These are phyloP conservation scores for Colletotrichum phormii DNA, from an alignment of 2,329 filamentous ascomycete species.

Conservation along the genomic window DNA sequence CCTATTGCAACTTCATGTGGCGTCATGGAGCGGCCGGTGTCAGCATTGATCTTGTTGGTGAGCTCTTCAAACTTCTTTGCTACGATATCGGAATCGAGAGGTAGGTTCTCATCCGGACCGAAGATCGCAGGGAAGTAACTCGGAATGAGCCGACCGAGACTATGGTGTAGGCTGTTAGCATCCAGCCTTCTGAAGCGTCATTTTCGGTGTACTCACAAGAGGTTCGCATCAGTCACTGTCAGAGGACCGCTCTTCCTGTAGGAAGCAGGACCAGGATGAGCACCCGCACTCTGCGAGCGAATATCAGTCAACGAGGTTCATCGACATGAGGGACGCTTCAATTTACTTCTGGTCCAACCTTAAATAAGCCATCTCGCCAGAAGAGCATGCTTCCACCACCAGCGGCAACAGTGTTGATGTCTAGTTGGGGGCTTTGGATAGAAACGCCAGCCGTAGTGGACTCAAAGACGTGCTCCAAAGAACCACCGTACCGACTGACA, in stretches of 20 bases:
- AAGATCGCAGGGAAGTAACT: no score
- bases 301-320: no score
- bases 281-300: not conserved
- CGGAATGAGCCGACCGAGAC: slow-evolving; percentile 68
- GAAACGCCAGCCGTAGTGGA: not conserved
- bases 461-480: not conserved
- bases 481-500: not conserved
- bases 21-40: slow-evolving; percentile 77
- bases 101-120: no score
- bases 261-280: slow-evolving; percentile 65
- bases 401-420: not conserved
- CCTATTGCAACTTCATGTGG: slow-evolving; percentile 89
- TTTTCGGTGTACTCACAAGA: slow-evolving; percentile 59
- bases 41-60: slow-evolving; percentile 80
- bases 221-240: slow-evolving; percentile 90
- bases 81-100: no score
- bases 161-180: no score
- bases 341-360: not conserved
- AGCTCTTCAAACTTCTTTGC: slow-evolving; percentile 48
- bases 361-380: not conserved
- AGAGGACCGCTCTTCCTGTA: slow-evolving; percentile 73
- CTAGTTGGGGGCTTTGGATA: not conserved
- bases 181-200: no score
- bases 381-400: no score
- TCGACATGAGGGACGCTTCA: no score